Evolutionary conservation across 495 filamentous ascomycete species (phyloP).

Genomic region (Elasticomyces elasticus): DNA sequence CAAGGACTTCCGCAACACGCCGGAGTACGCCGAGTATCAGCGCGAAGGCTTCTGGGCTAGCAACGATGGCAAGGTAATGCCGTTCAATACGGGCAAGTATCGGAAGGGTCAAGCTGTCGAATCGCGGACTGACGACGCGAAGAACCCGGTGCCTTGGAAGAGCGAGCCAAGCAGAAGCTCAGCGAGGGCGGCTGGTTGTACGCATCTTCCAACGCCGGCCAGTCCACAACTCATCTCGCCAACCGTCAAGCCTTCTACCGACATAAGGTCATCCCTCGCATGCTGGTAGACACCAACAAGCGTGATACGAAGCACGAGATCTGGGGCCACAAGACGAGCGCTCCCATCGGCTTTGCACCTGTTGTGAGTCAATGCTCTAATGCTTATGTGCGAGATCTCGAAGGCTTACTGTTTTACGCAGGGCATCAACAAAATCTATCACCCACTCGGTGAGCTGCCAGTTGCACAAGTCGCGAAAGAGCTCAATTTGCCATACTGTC

Average conservation of each 20-base stretch:
- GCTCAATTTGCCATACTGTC: slow-evolving; percentile 47
- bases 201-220: slow-evolving; percentile 55
- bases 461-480: slow-evolving; percentile 50
- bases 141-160: slow-evolving; percentile 50
- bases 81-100: slow-evolving; percentile 44
- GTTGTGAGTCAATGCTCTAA: too few relatives aligned
- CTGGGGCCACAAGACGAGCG: slow-evolving; percentile 50
- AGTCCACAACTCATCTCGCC: slow-evolving; percentile 54
- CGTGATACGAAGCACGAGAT: slow-evolving; percentile 50
- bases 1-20: slow-evolving; percentile 45
- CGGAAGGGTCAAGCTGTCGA: too few relatives aligned
- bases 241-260: slow-evolving; percentile 62
- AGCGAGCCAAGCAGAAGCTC: slow-evolving; percentile 47
- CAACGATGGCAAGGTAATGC: slow-evolving; percentile 45
- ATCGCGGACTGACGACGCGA: neutral
- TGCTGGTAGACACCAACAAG: slow-evolving; percentile 51
- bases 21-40: slow-evolving; percentile 54
- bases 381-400: too few relatives aligned
- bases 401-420: too few relatives aligned
- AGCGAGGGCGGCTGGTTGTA: slow-evolving; percentile 49
- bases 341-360: slow-evolving; percentile 55
- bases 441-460: slow-evolving; percentile 45
- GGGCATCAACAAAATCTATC: slow-evolving; percentile 60
- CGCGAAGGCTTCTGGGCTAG: slow-evolving; percentile 51
- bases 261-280: slow-evolving; percentile 53